Base-by-base conservation (phyloP, 2,329 filamentous ascomycete genomes). In the Phialophora tarda region DNA sequence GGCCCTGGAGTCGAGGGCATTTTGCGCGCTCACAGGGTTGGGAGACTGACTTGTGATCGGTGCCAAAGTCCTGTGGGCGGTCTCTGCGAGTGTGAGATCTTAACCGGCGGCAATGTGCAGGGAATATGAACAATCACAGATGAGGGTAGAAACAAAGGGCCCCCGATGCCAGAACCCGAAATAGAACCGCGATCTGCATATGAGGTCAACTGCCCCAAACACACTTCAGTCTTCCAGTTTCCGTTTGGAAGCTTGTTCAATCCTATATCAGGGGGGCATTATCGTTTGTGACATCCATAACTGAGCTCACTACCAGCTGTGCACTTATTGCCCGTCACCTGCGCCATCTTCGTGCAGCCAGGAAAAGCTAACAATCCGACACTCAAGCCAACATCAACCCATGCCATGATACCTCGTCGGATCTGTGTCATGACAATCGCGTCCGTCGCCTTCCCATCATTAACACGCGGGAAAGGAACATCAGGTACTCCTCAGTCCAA, bases 1-100 rank as follows among this genome's bases (percentile, higher is more conserved):
- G 70, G 69, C 56, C 69, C 66, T 1, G 88, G 86, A 7, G 88
- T 89, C 48, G 89, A 83, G 79, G 81, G 82, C 84, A 85, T 89
- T 74, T 47, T 78, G 41, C 24, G 30, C 11, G 41, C 17, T n/a
- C 14, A n/a, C 17, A n/a, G 14, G 38, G 38, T 44, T 44, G 12
- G 21, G 59, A 26, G n/a, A 17, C 17, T 51, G n/a, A 14, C 14
- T 6, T 8, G 47, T 55, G 17, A 34, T 26, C 12, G 48, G 12
- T 23, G 23, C 26, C 38, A 8, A 44, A 8, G 38, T n/a, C 38
- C 14, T 44, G 38, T 44, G 17, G 14, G 38, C 6, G 38, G 17
- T 21, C 10, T n/a, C n/a, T 53, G 23, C 4, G 48, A 53, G 17
- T 44, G 38, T 8, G 38, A 44, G 17, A 1, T 3, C 17, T 44